A percentile compares a stretch with the other conserved stretches of the same genome.
These are phyloP conservation scores for Eucalyptus caleyi DNA, from an alignment of 345 rosid species.

Conservation along the genomic window DNA sequence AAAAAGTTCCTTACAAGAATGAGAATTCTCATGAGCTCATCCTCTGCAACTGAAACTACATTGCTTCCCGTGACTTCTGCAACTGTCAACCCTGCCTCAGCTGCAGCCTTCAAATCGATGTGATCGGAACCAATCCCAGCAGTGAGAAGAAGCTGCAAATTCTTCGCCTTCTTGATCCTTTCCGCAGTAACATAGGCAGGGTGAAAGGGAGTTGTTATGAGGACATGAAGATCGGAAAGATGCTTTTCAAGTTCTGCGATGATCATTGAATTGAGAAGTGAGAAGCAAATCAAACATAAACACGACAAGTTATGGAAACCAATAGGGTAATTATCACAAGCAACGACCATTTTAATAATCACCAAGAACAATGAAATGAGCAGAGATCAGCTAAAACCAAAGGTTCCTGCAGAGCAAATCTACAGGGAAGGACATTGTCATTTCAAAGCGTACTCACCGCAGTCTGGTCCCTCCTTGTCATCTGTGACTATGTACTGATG, in stretches of 20 bases:
- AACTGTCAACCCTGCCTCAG: constrained; percentile 79
- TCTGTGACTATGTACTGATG: constrained; percentile 82
- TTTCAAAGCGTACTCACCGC: constrained; percentile 22
- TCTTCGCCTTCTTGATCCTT: constrained; percentile 85
- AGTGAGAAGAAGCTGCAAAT: constrained; percentile 74
- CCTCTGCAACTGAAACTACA: constrained; percentile 82
- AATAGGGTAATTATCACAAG: neutral
- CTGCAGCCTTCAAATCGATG: constrained; percentile 75
- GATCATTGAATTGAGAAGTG: neutral
- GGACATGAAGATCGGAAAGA: constrained; percentile 72
- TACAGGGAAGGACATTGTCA: neutral
- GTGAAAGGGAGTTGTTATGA: constrained; percentile 86
- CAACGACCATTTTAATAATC: neutral
- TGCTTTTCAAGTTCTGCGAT: constrained; percentile 41
- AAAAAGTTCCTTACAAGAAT: constrained; percentile 76
- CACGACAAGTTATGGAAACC: neutral
- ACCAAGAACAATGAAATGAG: neutral
- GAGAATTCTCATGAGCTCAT: constrained; percentile 88
- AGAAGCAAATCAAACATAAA: neutral
- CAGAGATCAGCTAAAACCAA: neutral
- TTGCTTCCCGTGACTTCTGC: constrained; percentile 95
- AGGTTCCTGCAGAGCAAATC: neutral
- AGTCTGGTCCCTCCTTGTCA: constrained; percentile 81
- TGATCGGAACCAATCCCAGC: constrained; percentile 96
- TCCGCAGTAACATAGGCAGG: constrained; percentile 87